Base-by-base conservation (phyloP, 768 basidiomycete species). In the Holtermannia corniformis region DNA sequence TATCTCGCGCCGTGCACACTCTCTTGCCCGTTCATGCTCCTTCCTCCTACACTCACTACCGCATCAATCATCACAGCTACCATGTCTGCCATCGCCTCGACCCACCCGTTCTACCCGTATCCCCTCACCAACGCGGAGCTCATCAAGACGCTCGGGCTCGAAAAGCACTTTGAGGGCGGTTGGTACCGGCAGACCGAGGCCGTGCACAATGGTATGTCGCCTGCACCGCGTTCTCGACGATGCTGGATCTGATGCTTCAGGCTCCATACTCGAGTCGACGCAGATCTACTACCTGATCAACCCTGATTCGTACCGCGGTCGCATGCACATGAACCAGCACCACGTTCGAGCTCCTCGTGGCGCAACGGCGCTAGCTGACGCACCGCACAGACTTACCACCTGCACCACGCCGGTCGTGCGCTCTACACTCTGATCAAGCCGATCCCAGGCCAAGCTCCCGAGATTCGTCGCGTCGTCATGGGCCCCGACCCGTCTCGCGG, bases 321-420 rank as follows among this genome's bases (percentile, higher is more conserved):
- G 52, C 13, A 64, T 69, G 64, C 67, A 69, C 43, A 61, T 64
- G 56, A 69, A 69, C 51, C 13, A 52, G n/a, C 55, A 66, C n/a
- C n/a, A n/a, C n/a, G n/a, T n/a, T n/a, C n/a, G n/a, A n/a, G n/a
- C n/a, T n/a, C n/a, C n/a, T n/a, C n/a, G n/a, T n/a, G n/a, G n/a
- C n/a, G n/a, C n/a, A n/a, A n/a, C n/a, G n/a, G n/a, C n/a, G n/a
- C n/a, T n/a, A n/a, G n/a, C n/a, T n/a, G n/a, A n/a, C n/a, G n/a
- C n/a, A n/a, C n/a, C n/a, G n/a, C n/a, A n/a, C 48, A 80, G 79
- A 80, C 78, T 3, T 77, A 78, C 63, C 79, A 80, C 58, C 71
- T 77, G 20, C 74, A 76, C 28, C 79, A 80, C 56, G 74, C 77
- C 41, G 79, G 79, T 11, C 74, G 79, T 7, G 76, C 76, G 0